A percentile compares a stretch with the other conserved stretches of the same genome.
phyloP scores from a whole-genome alignment of 176 grass and related monocot species.

The Carex pumila region DNA sequence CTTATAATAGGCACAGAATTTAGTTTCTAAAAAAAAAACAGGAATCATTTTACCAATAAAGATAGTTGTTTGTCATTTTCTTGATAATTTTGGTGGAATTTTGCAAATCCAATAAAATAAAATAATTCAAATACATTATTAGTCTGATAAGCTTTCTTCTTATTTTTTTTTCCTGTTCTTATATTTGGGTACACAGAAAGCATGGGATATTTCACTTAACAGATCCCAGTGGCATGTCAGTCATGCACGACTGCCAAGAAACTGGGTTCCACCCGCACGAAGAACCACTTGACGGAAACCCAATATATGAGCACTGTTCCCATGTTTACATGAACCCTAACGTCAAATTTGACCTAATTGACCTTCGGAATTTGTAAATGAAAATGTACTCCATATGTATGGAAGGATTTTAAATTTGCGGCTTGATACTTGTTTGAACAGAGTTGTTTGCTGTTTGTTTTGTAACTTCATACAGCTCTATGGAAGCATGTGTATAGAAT shows the following conservation, averaged over 20 bases:
- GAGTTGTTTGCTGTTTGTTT: not conserved
- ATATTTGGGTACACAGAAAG: conserved; percentile 54
- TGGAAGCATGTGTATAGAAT: conserved; percentile 17
- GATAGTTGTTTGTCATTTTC: not conserved
- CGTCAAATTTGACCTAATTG: conserved; percentile 72
- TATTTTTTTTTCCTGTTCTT: not conserved
- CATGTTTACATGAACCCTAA: conserved; percentile 89
- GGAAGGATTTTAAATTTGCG: not conserved
- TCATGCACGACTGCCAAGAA: conserved; percentile 91
- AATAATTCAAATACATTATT: not conserved
- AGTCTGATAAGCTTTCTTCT: not conserved
- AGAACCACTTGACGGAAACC: conserved; percentile 68
- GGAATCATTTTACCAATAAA: not conserved
- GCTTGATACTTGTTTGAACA: not conserved
- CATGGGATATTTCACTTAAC: conserved; percentile 98
- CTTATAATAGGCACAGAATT: not conserved
- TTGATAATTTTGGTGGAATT: not conserved
- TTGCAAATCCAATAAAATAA: not conserved
- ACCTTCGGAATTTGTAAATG: conserved; percentile 57
- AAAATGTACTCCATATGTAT: not conserved
- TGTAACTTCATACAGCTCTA: not conserved
- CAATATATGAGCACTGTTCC: conserved; percentile 83
- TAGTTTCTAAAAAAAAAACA: not conserved
- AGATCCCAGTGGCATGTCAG: conserved; percentile 80
- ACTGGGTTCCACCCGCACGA: conserved; percentile 94